Percentiles rank a stretch among this genome's conserved stretches.
phyloP scores from a whole-genome alignment of 73 alveolate genomes.

The Symbiodinium natans region DNA sequence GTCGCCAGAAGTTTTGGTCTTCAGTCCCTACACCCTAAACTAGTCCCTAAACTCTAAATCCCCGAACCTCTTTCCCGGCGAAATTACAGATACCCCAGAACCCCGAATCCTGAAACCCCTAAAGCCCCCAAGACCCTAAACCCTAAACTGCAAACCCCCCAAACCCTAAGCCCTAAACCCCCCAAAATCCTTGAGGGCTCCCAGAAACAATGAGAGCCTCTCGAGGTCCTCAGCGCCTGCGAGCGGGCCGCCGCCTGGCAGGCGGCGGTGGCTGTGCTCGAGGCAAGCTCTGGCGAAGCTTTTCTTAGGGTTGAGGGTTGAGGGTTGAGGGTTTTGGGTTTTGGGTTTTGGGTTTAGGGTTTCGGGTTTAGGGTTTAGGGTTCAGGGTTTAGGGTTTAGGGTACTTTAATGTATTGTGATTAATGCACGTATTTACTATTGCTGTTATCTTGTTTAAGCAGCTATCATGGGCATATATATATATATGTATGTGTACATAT shows the following conservation, averaged over 20 bases:
- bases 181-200: neutral
- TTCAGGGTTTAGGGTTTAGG: neutral
- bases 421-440: too few species aligned
- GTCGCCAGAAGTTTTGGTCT: too few species aligned
- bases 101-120: too few species aligned
- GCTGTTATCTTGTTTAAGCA: too few species aligned
- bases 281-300: neutral
- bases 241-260: conserved; percentile 7
- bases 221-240: neutral
- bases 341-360: neutral
- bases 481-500: too few species aligned
- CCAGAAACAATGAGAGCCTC: neutral
- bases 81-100: too few species aligned
- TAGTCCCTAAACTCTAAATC: too few species aligned
- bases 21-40: too few species aligned
- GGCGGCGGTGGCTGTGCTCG: neutral
- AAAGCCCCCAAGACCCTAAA: too few species aligned
- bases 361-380: neutral
- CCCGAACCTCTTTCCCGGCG: too few species aligned
- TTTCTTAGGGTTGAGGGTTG: neutral
- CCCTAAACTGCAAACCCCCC: neutral
- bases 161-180: neutral
- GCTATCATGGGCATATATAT: too few species aligned
- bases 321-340: neutral
- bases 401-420: too few species aligned